phyloP scores from a whole-genome alignment of 257 asterid species.

The Solanum chaucha region DNA sequence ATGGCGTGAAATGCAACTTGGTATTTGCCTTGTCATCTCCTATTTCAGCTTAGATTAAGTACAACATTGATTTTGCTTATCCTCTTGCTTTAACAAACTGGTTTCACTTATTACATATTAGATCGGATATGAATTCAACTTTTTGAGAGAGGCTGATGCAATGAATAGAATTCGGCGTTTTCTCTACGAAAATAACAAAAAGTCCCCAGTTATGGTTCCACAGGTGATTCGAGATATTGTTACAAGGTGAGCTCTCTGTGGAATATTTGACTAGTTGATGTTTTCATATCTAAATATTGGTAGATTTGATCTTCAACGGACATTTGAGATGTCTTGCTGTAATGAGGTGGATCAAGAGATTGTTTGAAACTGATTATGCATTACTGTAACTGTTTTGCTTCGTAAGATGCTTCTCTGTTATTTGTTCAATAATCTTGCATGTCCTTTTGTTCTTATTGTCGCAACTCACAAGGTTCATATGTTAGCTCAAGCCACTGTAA shows the following conservation, averaged over 20 bases:
- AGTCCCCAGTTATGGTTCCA: conserved; percentile 77
- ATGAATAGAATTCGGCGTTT: conserved; percentile 74
- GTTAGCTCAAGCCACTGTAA: background rate
- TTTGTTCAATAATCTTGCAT: background rate
- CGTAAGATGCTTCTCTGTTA: background rate
- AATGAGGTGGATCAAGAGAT: background rate
- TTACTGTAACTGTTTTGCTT: background rate
- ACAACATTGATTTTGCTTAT: background rate
- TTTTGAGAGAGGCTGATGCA: conserved; percentile 88
- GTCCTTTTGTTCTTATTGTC: background rate
- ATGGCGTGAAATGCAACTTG: background rate
- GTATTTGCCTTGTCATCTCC: background rate
- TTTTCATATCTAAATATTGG: background rate
- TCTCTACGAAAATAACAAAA: conserved; percentile 59
- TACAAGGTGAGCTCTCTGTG: conserved; percentile 42
- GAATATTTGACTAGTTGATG: background rate
- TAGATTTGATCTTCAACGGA: background rate
- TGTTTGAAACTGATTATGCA: background rate
- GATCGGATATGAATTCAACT: conserved; percentile 93
- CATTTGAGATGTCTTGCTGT: background rate
- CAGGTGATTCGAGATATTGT: conserved; percentile 45
- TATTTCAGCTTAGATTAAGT: background rate
- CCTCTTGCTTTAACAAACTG: background rate
- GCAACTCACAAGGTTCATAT: background rate
- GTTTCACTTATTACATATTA: conserved; percentile 16